These are phyloP conservation scores for Vitis labrusca DNA, from an alignment of 164 flowering plant genomes.

Conservation along the genomic window DNA sequence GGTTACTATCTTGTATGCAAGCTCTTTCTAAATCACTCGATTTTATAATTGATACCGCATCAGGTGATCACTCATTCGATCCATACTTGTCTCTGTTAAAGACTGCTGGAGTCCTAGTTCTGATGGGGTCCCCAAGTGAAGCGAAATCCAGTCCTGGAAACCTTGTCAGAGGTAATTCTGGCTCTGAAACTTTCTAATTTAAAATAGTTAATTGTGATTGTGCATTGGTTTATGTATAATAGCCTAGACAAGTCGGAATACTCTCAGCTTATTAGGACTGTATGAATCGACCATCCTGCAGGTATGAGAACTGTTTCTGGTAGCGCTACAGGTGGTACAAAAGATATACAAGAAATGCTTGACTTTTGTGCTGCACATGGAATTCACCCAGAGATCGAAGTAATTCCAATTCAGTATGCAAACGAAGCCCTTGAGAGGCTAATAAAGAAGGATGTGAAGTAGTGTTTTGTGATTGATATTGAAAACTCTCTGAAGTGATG, in stretches of 20 bases:
- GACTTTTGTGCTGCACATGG: conserved; percentile 76
- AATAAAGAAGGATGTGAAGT: conserved; percentile 74
- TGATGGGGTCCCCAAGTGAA: conserved; percentile 82
- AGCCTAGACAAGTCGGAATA: no score
- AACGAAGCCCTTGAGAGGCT: conserved; percentile 89
- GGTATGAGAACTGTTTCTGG: conserved; percentile 68
- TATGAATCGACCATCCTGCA: conserved; percentile 24
- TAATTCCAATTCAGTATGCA: conserved; percentile 67
- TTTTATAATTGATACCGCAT: conserved; percentile 77
- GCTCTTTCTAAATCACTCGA: conserved; percentile 50
- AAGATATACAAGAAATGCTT: conserved; percentile 76
- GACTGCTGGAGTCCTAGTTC: conserved; percentile 53
- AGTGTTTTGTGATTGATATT: conserved; percentile 82
- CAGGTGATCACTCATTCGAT: conserved; percentile 89
- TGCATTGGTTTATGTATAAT: no score
- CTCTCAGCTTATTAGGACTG: not conserved
- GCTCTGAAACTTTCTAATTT: not conserved
- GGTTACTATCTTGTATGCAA: conserved; percentile 31
- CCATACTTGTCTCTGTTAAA: conserved; percentile 71
- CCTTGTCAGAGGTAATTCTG: conserved; percentile 50
- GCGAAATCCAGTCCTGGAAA: conserved; percentile 67
- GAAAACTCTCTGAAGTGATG: conserved; percentile 64
- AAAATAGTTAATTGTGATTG: no score
- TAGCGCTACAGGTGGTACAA: conserved; percentile 76
- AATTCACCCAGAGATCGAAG: conserved; percentile 71